A percentile compares a stretch with the other conserved stretches of the same genome.
These are phyloP conservation scores for Hebeloma cylindrosporum DNA, from an alignment of 768 basidiomycete genomes.

Conservation along the genomic window DNA sequence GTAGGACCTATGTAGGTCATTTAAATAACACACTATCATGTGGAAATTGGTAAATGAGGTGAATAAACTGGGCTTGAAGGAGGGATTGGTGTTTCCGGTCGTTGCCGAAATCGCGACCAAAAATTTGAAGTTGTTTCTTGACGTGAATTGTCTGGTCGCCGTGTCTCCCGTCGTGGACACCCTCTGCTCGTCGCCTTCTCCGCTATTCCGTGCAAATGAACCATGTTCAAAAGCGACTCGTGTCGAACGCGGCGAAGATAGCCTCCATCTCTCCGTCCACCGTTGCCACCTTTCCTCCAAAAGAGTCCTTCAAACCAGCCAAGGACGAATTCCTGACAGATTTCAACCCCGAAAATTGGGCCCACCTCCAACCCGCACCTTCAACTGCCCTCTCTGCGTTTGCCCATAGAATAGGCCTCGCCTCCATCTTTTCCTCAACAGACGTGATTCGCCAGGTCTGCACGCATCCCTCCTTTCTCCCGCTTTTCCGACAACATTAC, in stretches of 20 bases:
- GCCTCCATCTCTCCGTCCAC: conserved; percentile 56
- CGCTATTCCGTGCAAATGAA: no score
- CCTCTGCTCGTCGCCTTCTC: conserved; percentile 3
- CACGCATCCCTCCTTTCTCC: conserved; percentile 73
- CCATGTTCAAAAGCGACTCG: conserved; percentile 57
- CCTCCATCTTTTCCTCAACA: conserved; percentile 49
- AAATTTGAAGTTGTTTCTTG: conserved; percentile 27
- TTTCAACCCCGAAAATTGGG: conserved; percentile 72
- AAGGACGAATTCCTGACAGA: conserved; percentile 45
- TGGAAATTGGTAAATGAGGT: neutral
- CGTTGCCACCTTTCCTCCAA: conserved; percentile 60
- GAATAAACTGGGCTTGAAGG: neutral
- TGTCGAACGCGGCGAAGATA: conserved; percentile 45
- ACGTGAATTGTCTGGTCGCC: no score
- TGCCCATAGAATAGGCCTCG: conserved; percentile 73
- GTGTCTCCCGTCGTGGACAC: no score
- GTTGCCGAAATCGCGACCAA: conserved; percentile 31
- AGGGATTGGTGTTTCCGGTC: conserved; percentile 18
- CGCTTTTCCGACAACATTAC: conserved; percentile 54
- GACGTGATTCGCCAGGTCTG: conserved; percentile 70
- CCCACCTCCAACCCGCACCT: conserved; percentile 68
- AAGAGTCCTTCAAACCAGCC: conserved; percentile 45
- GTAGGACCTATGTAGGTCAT: no score
- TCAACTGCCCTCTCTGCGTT: conserved; percentile 73
- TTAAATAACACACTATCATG: no score